Percentiles rank a stretch among this genome's conserved stretches.
These are phyloP conservation scores for Mycena pura DNA, from an alignment of 768 basidiomycete genomes.

Conservation along the genomic window DNA sequence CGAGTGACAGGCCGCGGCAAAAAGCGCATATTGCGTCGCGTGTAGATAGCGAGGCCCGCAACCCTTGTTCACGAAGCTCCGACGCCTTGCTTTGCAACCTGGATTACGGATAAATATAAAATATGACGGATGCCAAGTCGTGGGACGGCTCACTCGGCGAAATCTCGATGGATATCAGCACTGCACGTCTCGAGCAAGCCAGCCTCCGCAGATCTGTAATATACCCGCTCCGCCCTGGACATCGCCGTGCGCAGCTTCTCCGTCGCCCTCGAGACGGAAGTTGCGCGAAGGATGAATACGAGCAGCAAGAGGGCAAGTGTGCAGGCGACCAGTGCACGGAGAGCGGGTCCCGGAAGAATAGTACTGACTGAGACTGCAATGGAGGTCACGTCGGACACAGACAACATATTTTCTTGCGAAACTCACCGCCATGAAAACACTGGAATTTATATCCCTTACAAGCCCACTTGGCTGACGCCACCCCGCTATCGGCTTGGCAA, in stretches of 20 bases:
- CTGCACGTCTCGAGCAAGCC: neutral
- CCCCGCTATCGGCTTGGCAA: too few relatives aligned
- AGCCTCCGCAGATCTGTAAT: neutral
- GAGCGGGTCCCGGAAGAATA: neutral
- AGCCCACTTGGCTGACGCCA: too few relatives aligned
- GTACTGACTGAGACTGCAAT: slow-evolving; percentile 4
- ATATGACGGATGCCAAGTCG: too few relatives aligned
- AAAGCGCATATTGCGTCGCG: neutral
- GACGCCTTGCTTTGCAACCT: slow-evolving; percentile 15
- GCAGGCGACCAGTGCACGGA: neutral
- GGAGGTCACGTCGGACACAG: slow-evolving; percentile 10
- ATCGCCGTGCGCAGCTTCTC: neutral
- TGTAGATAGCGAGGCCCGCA: neutral
- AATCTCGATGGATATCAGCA: neutral
- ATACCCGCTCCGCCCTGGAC: slow-evolving; percentile 1
- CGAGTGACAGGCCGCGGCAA: slow-evolving; percentile 2
- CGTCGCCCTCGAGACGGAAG: neutral
- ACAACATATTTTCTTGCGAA: neutral
- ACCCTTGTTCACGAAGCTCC: slow-evolving; percentile 8
- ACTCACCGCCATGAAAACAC: too few relatives aligned
- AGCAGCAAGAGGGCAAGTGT: neutral
- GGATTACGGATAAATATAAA: neutral
- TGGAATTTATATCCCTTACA: too few relatives aligned
- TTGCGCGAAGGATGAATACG: neutral
- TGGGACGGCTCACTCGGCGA: neutral